Base-by-base conservation (phyloP, 1,284 basidiomycete species). In the Sporisorium sorghi region DNA sequence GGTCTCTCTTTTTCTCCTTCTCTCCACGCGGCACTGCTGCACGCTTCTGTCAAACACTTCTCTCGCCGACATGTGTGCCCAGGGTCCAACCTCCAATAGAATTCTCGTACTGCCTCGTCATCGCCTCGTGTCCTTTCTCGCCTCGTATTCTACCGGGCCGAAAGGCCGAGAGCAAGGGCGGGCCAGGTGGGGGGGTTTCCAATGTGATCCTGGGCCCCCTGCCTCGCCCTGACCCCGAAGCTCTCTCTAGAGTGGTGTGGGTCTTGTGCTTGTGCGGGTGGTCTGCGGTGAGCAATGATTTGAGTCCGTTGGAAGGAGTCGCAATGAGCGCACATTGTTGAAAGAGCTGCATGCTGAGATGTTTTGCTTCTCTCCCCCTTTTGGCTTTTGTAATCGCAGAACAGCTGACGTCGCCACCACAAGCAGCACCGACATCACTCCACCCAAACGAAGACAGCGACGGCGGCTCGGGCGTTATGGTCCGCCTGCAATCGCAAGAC, bases 21-120 rank as follows among this genome's bases (percentile, higher is more conserved):
- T 23, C 40, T 26, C 37, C 21, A 26, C 28, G 43, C 43, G 33
- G 33, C 33, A 5, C 30, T 30, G 30, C 33, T 35, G 8, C 33
- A 35, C 33, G 8, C 33, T 37, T 15, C 28, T 39, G 40, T 56
- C 17, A 19, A 40, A 39, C 23, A n/a, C 62, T n/a, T 24, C 46
- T 40, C 57, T 30, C 28, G n/a, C 43, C 17, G 32, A 54, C 47
- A 48, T 52, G 37, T 42, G 28, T 55, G 21, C 61, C 67, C 67
- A 60, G 61, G 60, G 61, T 64, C 67, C 56, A 56, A 33, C n/a
- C 42, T 30, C 43, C 35, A 64, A 70, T 64, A 64, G 60, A 64
- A 64, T 66, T n/a, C 40, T 58, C 68, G 57, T 70, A 57, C 67
- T 57, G 53, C 60, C 40, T 44, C 43, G 49, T 54, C 53, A 47